These are phyloP conservation scores for Cyamopsis tetragonoloba DNA, from an alignment of 306 rosid genomes.

Conservation along the genomic window DNA sequence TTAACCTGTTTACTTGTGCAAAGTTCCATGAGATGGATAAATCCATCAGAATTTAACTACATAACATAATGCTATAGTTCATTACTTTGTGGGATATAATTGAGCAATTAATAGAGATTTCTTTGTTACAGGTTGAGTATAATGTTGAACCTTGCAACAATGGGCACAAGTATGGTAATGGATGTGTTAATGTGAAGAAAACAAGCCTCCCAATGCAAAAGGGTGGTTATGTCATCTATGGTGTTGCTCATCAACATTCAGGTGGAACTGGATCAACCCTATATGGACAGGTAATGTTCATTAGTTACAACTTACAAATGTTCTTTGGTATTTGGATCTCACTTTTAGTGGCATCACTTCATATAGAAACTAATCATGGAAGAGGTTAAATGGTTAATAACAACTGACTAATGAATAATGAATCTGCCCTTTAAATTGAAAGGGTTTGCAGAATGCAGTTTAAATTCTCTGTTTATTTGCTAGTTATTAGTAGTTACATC, in stretches of 20 bases:
- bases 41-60: too few relatives aligned
- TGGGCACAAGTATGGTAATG: background rate
- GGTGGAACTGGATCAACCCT: constrained; percentile 63
- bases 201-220: constrained; percentile 33
- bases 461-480: too few relatives aligned
- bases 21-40: too few relatives aligned
- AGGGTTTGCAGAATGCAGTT: background rate
- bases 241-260: constrained; percentile 77
- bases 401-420: background rate
- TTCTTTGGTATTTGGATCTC: background rate
- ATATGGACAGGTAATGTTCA: constrained; percentile 55
- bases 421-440: background rate
- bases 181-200: constrained; percentile 33
- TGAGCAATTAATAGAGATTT: background rate
- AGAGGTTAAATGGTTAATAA: too few relatives aligned
- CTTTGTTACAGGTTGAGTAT: constrained; percentile 54
- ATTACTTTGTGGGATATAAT: background rate
- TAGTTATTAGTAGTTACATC: background rate
- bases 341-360: background rate
- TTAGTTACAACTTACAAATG: background rate
- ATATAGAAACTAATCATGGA: background rate
- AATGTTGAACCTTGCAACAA: constrained; percentile 44
- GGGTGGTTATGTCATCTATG: constrained; percentile 65
- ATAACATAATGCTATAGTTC: background rate
- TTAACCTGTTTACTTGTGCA: too few relatives aligned